These are phyloP conservation scores for Voacanga thouarsii DNA, from an alignment of 257 asterid genomes.

Conservation along the genomic window DNA sequence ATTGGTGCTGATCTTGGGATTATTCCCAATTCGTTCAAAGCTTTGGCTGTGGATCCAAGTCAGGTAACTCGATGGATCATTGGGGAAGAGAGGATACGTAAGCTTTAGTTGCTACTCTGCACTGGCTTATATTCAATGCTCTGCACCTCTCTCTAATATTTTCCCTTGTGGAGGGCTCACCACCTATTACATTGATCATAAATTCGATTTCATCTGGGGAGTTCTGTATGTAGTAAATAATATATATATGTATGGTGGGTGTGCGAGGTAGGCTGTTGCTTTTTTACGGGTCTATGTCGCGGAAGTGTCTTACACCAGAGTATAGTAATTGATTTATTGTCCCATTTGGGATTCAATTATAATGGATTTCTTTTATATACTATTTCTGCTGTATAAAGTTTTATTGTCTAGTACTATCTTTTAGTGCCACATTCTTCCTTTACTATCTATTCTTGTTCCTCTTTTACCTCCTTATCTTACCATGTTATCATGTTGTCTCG, in stretches of 20 bases:
- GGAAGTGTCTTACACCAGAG: neutral
- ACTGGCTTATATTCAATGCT: neutral
- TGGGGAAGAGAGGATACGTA: conserved; percentile 73
- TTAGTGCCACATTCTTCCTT: no score
- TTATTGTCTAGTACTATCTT: no score
- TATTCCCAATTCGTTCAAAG: conserved; percentile 72
- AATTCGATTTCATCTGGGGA: neutral
- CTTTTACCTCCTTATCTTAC: no score
- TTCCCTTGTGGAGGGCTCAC: neutral
- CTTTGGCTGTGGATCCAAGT: conserved; percentile 76
- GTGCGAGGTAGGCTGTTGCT: neutral
- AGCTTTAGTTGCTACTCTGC: neutral
- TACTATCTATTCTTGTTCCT: no score
- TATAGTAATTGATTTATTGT: neutral
- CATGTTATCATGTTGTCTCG: no score
- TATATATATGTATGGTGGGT: neutral
- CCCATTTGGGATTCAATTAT: no score
- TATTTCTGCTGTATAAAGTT: no score
- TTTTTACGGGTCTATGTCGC: neutral
- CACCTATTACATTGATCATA: neutral
- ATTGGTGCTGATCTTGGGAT: conserved; percentile 78
- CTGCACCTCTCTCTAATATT: neutral
- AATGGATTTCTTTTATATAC: no score
- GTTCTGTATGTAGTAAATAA: neutral
- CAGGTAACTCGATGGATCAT: conserved; percentile 89